Evolutionary conservation across 257 asterid genomes (phyloP), one percentile per base, ranked within the genome.

Genomic region (Orobanche coerulescens): DNA sequence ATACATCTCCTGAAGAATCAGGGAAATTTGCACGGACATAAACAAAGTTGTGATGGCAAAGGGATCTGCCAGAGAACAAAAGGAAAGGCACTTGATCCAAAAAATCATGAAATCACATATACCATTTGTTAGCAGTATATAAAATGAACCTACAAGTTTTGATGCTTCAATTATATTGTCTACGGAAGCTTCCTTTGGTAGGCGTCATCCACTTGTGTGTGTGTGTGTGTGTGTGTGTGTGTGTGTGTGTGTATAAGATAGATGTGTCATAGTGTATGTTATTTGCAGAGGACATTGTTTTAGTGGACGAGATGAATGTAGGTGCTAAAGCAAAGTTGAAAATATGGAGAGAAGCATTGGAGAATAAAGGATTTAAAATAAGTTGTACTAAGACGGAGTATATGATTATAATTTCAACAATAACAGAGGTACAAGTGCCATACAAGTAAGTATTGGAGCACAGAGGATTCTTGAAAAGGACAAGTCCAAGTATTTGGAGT

Each of bases 1-100:
- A 55, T 76, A 79, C 82, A 79, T 79, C 69, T 76, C 62, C 47
- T 14, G 30, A 6, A 25, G 6, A 51, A 46, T 40, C 31, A 10
- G 50, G 43, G 20, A 30, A 63, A 60, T 34, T 72, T 52, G 73
- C 73, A 65, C 55, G 43, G 36, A 57, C 20, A 50, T 13, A 22
- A 16, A 31, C 47, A 47, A 56, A 46, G 9, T 20, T 46, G 34
- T 26, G 47, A 34, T 13, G 47, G 12, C 42, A 64, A 47, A 54
- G 14, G 61, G 24, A 55, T 5, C 20, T 36, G 15, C 14, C 16
- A 40, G 40, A 22, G 15, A 46, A 55, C 0, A 5, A 46, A 42
- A 31, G 31, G 48, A 28, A 49, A 54, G 34, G 46, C 10, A 18
- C 48, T 25, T 10, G 50, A 61, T n/a, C 49, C 18, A 43, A 44